Evolutionary conservation across 495 filamentous ascomycete genomes (phyloP), one percentile per base, ranked within the genome.

Genomic region (Hypoxylon rickii): DNA sequence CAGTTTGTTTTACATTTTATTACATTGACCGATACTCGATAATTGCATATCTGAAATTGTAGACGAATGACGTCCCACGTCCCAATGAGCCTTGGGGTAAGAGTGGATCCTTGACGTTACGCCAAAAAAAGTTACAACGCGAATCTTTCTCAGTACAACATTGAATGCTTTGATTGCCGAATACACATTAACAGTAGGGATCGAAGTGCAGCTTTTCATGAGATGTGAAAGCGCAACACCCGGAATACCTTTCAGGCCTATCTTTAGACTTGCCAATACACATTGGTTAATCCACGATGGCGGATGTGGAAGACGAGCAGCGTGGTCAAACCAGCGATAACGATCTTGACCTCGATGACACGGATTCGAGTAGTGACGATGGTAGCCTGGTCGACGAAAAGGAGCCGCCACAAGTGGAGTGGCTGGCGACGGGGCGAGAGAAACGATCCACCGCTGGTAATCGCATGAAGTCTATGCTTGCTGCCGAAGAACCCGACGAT

Each of bases 371-470:
- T 47, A 67, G 57, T 49, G 69, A 70, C n/a, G 55, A 66, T 44
- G 69, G 44, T 16, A 21, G 37, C n/a, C 56, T 51, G 0, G 58
- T 50, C 31, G 48, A 58, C 33, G 55, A 61, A 15, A 42, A 63
- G 16, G 43, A 63, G 34, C 22, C 61, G 1, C 37, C 61, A 22
- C 55, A 69, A 36, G 75, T 90, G 44, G 88, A 95, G 72, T 87
- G 88, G 65, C 79, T 96, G 63, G 85, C 88, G 41, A 84, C 85
- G 31, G 86, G 89, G 38, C 86, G 93, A 59, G 81, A 81, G 47
- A 89, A 86, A 69, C 89, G 93, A 66, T 86, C 85, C 24, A 96
- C 90, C 0, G 93, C 93, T 15, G 93, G 93, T 40, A 91, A 86
- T 55, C 83, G 90, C 57, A 86, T 96, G 79, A 86, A 87, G 24